These are phyloP conservation scores for Schoenoplectus tabernaemontani DNA, from an alignment of 202 grass and related monocot species.

Conservation along the genomic window DNA sequence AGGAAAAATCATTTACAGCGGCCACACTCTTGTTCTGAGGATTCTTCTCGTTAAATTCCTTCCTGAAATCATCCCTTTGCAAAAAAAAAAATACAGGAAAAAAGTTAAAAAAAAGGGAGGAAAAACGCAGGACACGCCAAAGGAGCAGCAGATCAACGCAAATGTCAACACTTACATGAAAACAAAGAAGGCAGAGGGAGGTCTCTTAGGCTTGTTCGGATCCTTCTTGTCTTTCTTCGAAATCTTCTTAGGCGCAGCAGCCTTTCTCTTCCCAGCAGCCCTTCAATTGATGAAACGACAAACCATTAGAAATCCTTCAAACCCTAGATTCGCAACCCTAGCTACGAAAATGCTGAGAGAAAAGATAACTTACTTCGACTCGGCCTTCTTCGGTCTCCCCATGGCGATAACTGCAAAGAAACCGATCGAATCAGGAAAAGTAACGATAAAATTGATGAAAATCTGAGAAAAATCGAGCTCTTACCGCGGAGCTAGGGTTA, in stretches of 20 bases:
- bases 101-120: neutral
- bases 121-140: conserved; percentile 24
- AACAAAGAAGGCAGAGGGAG: conserved; percentile 70
- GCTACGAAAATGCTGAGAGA: neutral
- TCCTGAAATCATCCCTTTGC: conserved; percentile 88
- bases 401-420: conserved; percentile 15
- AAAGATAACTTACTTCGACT: conserved; percentile 37
- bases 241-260: conserved; percentile 15
- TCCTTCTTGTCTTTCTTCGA: conserved; percentile 43
- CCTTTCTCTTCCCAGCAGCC: conserved; percentile 36
- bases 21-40: conserved; percentile 67
- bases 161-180: conserved; percentile 48
- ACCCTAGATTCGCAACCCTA: conserved; percentile 10
- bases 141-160: neutral
- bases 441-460: neutral
- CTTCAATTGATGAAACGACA: conserved; percentile 6
- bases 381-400: conserved; percentile 42
- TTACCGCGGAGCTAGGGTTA: conserved; percentile 26
- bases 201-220: conserved; percentile 69
- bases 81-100: neutral
- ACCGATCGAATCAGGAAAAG: neutral
- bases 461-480: neutral
- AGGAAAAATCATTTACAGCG: conserved; percentile 31
- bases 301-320: neutral
- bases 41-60: conserved; percentile 59